Evolutionary conservation across 352 stramenopile genomes (phyloP), one percentile per base, ranked within the genome.

Genomic region (Phytopythium kandeliae): DNA sequence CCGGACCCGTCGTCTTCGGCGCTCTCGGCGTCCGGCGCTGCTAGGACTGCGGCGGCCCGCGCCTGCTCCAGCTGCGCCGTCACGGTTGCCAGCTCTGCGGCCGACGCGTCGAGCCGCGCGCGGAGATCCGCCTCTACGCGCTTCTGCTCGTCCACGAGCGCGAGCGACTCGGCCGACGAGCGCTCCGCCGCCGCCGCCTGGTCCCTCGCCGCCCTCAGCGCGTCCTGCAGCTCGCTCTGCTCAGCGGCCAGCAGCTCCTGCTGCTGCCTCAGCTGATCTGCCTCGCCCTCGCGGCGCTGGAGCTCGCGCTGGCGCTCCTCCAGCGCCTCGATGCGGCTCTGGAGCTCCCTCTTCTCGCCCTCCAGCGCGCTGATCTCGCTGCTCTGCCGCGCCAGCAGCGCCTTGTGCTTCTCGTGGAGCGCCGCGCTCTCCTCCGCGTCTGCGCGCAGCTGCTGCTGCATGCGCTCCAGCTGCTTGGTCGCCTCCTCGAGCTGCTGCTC

Each of bases 401-500:
- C 55, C 11, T 25, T 33, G 33, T 68, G 36, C 44, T 67, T 65
- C 42, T 25, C 55, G 52, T 77, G 56, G 2, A 77, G 57, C 38
- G 28, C 50, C 22, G 26, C 30, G 17, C 57, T 67, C 45, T 69
- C 60, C 11, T 56, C 46, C 16, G 55, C 35, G 26, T 55, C 40
- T 53, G 21, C 12, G 50, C 67, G 56, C 62, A 84, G 40, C 48
- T 78, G 53, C 25, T 57, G 44, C 43, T 67, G 58, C 66, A 83
- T 66, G n/a, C 54, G 60, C 15, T 66, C 59, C 6, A 84, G 37
- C 45, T 79, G 71, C 40, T 65, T 42, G 43, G 60, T 69, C 8
- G 65, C 69, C n/a, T 80, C 60, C 13, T 79, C 58, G 38, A 85
- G 36, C 58, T 83, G 60, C 36, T 44, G 33, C 19, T 74, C 63